These are phyloP conservation scores for Backusella tarrabulga DNA, from an alignment of 192 early-diverging fungal genomes.

Conservation along the genomic window DNA sequence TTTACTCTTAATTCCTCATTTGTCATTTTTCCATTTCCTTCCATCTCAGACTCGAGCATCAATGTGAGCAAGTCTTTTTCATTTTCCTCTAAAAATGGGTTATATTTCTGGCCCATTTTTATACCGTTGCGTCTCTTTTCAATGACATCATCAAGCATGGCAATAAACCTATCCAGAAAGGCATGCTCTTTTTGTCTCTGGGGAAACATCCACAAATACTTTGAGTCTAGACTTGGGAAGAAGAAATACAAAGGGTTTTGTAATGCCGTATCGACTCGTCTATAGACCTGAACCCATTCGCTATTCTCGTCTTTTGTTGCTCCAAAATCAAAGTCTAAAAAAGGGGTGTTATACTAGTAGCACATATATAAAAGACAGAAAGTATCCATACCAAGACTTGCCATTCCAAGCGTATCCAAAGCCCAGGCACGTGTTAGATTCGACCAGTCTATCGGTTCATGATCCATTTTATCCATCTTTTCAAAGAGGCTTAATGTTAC, in stretches of 20 bases:
- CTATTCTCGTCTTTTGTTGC: neutral
- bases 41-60: constrained; percentile 26
- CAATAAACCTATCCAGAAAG: neutral
- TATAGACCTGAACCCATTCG: neutral
- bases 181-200: neutral
- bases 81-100: constrained; percentile 9
- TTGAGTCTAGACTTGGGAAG: neutral
- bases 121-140: neutral
- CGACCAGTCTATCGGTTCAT: neutral
- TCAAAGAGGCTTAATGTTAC: constrained; percentile 18
- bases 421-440: neutral
- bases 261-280: neutral
- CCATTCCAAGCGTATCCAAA: neutral
- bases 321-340: constrained; percentile 3
- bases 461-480: neutral
- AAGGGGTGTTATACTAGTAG: too few relatives aligned
- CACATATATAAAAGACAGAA: neutral
- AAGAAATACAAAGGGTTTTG: neutral
- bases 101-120: neutral
- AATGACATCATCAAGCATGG: constrained; percentile 1
- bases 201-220: constrained; percentile 1
- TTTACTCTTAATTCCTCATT: neutral
- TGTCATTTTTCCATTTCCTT: neutral
- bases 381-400: neutral
- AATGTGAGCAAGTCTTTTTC: constrained; percentile 33